Base-by-base conservation (phyloP, 441 rosid genomes). In the Jatropha podagrica region DNA sequence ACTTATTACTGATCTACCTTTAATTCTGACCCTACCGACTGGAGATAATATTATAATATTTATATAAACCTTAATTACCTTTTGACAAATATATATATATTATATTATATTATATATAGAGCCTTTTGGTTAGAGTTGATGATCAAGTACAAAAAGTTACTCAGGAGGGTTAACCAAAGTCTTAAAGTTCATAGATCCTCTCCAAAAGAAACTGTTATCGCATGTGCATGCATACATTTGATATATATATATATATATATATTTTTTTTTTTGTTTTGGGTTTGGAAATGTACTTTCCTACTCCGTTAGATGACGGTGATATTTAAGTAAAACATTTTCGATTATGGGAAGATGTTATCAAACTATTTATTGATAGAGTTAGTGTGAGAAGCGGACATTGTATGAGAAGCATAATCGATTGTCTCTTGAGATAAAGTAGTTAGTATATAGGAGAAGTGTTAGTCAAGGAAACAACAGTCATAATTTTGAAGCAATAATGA, bases 401-500 rank as follows among this genome's bases (percentile, higher is more conserved):
- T 32, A 51, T 51, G 27, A 20, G 44, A 52, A 41, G 65, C 40
- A 71, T 71, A 41, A 46, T 68, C 20, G 38, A 14, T 68, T 66
- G 68, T 40, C 71, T 74, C 59, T 41, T 15, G 38, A 27, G 49
- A 32, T 72, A 76, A 73, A 73, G 71, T 69, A 63, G 32, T 32
- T 69, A 63, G 32, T 32, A 32, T 32, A 60, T 18, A 79, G 17
- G 58, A 67, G n/a, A n/a, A n/a, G 76, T 51, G 72, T 64, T 68
- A 75, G 76, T 73, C 67, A 74, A 75, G 79, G 83, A 61, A 80
- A 78, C 77, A 38, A 49, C 81, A 74, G 72, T 66, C 83, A 77
- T 10, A 69, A 54, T 81, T 74, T 81, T 71, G 37, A 26, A 27
- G 81, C 81, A 75, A 84, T 81, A 74, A 79, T 81, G 38, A 68